Base-by-base conservation (phyloP, 305 asterid genomes). In the Withania somnifera region DNA sequence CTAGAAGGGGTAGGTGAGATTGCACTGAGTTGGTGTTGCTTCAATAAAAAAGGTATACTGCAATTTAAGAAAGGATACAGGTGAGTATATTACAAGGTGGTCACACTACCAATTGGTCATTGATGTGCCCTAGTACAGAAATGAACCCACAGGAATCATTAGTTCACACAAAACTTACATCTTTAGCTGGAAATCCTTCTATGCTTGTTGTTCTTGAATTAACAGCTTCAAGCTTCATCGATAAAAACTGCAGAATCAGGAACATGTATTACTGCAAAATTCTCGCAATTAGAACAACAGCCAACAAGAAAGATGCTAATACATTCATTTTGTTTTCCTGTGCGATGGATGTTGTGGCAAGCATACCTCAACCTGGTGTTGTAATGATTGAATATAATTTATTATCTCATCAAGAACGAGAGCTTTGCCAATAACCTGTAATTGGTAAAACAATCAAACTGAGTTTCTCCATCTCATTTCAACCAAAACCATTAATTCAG, bases 181-280 rank as follows among this genome's bases (percentile, higher is more conserved):
- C 98, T 91, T 95, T 95, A 69, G 93, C 86, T 84, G 93, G 97
- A 83, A 85, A 93, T 86, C 91, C 98, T 81, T 93, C 98, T 28
- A 92, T 83, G 66, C 89, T 90, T 11, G 88, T 85, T 82, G 67
- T 86, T 90, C 93, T 91, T 79, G 97, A 87, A 87, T 93, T 92
- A 80, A 93, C 98, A 26, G 95, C 93, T 93, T 93, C 98, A 81
- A 95, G 98, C 92, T 95, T 95, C 97, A 93, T 92, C 1, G 98
- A 95, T 77, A 95, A 88, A 84, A 93, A 93, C 98, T 95, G 91
- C 14, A 53, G 80, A 28, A 26, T 75, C 45, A 83, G 58, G 83
- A 82, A 86, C 54, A 40, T 40, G 20, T 11, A 68, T 68, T 38
- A 68, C 11, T 6, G 2, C 77, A 68, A 40, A 68, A 20, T 68